These are phyloP conservation scores for Keqinozyma sinolaborantium DNA, from an alignment of 1,139 yeast genomes.

Conservation along the genomic window DNA sequence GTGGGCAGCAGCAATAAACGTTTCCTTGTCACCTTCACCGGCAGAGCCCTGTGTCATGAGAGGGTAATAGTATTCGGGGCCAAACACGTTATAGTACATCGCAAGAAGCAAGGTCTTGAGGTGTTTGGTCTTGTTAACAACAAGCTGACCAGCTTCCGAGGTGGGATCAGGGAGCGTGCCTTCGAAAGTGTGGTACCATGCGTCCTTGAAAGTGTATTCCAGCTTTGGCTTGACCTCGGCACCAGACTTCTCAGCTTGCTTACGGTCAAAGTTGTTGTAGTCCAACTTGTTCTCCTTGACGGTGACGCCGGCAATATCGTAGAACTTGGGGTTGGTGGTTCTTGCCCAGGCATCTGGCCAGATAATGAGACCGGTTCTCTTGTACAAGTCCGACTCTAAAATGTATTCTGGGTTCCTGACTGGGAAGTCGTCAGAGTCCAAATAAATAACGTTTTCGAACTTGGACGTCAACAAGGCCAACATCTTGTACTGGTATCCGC, in stretches of 20 bases:
- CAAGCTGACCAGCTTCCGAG: conserved; percentile 61
- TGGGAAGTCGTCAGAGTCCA: conserved; percentile 71
- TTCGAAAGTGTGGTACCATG: conserved; percentile 51
- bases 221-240: conserved; percentile 21
- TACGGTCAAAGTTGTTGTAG: conserved; percentile 29
- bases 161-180: conserved; percentile 62
- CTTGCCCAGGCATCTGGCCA: conserved; percentile 54
- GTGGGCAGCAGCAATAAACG: conserved; percentile 62
- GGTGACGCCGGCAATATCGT: conserved; percentile 37
- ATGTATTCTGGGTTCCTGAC: conserved; percentile 50
- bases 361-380: conserved; percentile 40
- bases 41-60: conserved; percentile 65
- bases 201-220: conserved; percentile 29
- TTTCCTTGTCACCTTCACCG: conserved; percentile 72
- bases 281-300: conserved; percentile 38
- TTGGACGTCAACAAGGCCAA: conserved; percentile 56
- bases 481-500: conserved; percentile 62
- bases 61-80: conserved; percentile 59
- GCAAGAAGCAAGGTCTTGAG: conserved; percentile 48
- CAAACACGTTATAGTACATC: conserved; percentile 57
- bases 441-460: conserved; percentile 56
- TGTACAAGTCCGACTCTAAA: conserved; percentile 36
- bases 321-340: conserved; percentile 45
- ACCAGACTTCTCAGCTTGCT: conserved; percentile 19
- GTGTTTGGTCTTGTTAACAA: conserved; percentile 52